Base-by-base conservation (phyloP, 306 rosid species). In the Gleditsia sinensis region DNA sequence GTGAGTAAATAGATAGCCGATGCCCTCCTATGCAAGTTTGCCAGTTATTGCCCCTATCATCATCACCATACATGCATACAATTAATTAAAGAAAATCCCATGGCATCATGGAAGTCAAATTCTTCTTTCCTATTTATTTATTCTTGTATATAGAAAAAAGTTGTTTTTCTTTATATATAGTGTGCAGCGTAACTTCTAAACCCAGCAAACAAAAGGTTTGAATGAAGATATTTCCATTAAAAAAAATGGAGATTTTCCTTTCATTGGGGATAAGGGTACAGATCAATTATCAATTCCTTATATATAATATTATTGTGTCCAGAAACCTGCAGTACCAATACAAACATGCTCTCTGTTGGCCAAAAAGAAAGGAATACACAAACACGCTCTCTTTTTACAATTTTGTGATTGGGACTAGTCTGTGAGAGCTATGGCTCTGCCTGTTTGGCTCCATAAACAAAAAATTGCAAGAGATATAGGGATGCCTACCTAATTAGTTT, bases 331-430 rank as follows among this genome's bases (percentile, higher is more conserved):
- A 80, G 77, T 60, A 42, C 0, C 16, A 30, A 80, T 62, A 17
- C 48, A 69, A 74, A 69, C 42, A 63, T n/a, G n/a, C n/a, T n/a
- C n/a, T n/a, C n/a, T n/a, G n/a, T n/a, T n/a, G n/a, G n/a, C n/a
- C n/a, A n/a, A n/a, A n/a, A n/a, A n/a, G n/a, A n/a, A n/a, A n/a
- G n/a, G n/a, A n/a, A n/a, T n/a, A n/a, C n/a, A n/a, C 69, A 65
- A 71, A 75, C 39, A 75, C 50, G 40, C 45, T 30, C 28, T 55
- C 59, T 53, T 60, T 81, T 65, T 43, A 55, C 81, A 78, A 83
- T 76, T 80, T 68, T 75, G 79, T 78, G 86, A 88, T 11, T 79
- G 82, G 27, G 92, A 85, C 85, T 67, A 49, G 72, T 67, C 82
- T 50, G 61, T 14, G 61, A 77, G 69, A 77, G 67, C 36, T 32